Evolutionary conservation across 345 rosid species (phyloP), one percentile per base, ranked within the genome.

Genomic region (Eucalyptus tenuipes): DNA sequence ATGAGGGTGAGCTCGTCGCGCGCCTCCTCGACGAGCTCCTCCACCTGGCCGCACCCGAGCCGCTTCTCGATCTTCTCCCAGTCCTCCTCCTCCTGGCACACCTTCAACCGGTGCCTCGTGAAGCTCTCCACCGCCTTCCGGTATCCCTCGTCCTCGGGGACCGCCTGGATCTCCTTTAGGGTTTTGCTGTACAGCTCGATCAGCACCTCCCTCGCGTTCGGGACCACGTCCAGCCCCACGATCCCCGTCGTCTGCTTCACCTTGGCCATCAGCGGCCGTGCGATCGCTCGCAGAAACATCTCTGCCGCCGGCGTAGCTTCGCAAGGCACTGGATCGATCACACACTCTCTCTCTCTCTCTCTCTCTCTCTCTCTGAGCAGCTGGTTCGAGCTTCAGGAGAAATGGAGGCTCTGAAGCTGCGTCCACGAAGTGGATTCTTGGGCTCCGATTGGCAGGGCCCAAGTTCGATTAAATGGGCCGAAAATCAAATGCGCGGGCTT

Each of bases 1-100:
- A 96, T 94, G 91, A 97, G 98, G n/a, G 93, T 97, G 93, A 97
- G 98, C 94, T 98, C 98, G 87, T 98, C 99, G n/a, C 88, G 92
- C 33, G 99, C 99, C 92, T 96, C 99, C 91, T 98, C 99, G 57
- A 98, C 94, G 79, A 98, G 98, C 95, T 97, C 99, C 92, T 98
- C 99, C 86, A 97, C 99, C 94, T 97, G 99, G 88, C 99, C 99
- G 86, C 99, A 97, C 11, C 97, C 99, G 33, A 98, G 92, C 50
- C 94, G 93, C 86, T 96, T 94, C 96, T 97, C 99, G 88, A 98
- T 97, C 89, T 45, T 85, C 92, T 97, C 99, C 98, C 98, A 98
- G 66, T 97, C 98, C 85, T 92, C 94, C 89, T 97, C 98, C 90
- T 96, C 98, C 85, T 91, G 92, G 87, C 99, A 98, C 1, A 93